Percentiles rank a stretch among this genome's conserved stretches.
phyloP scores from a whole-genome alignment of 345 rosid species.

The Populus ilicifolia region DNA sequence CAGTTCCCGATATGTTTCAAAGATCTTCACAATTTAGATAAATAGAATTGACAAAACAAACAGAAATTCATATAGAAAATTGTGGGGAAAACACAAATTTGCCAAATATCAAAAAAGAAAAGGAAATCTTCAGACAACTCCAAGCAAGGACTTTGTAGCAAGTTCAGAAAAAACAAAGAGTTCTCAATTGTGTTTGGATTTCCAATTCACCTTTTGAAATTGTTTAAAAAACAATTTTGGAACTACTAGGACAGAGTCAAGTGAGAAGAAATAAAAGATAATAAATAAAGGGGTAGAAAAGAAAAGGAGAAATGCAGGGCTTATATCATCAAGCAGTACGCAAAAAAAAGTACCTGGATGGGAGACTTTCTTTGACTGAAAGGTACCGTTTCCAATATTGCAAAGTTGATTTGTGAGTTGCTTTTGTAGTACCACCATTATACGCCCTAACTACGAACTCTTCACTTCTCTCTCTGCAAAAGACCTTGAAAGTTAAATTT shows the following conservation, averaged over 20 bases:
- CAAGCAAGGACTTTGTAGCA: neutral
- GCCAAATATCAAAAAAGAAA: no score
- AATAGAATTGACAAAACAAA: neutral
- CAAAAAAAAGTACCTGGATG: constrained; percentile 45
- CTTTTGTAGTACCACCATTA: constrained; percentile 73
- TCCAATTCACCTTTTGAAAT: neutral
- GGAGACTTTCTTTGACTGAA: constrained; percentile 70
- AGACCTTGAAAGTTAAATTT: constrained; percentile 14
- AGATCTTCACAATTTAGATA: neutral
- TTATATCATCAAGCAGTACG: neutral
- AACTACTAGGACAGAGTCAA: neutral
- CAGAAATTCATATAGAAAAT: neutral
- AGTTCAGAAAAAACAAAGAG: neutral
- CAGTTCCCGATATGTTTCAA: neutral
- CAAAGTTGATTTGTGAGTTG: constrained; percentile 78
- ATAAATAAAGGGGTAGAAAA: neutral
- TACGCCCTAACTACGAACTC: constrained; percentile 87
- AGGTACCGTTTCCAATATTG: constrained; percentile 81
- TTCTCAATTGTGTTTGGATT: neutral
- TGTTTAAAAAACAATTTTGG: neutral
- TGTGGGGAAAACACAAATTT: neutral
- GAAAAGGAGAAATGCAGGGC: neutral
- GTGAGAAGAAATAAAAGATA: neutral
- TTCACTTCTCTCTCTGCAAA: constrained; percentile 75
- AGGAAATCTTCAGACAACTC: neutral